Percentiles rank a stretch among this genome's conserved stretches.
Evolutionary conservation across 2,329 filamentous ascomycete species (phyloP).

Genomic region (Beauveria sp.): DNA sequence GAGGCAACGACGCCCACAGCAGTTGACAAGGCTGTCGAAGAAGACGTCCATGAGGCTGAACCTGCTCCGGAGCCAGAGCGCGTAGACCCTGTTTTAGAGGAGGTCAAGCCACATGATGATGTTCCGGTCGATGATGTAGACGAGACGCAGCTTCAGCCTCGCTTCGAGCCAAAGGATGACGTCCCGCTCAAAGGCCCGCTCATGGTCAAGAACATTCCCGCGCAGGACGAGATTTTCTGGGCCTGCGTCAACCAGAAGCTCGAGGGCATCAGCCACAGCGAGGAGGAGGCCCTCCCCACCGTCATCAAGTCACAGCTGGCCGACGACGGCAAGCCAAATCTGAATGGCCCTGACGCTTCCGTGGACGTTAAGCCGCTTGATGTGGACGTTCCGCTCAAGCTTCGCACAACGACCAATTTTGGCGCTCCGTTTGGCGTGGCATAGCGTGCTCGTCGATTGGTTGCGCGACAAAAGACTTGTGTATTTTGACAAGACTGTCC

Average conservation of each 20-base stretch:
- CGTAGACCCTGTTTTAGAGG: neutral
- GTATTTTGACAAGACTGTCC: neutral
- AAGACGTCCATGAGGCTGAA: neutral
- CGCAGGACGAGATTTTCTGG: conserved; percentile 48
- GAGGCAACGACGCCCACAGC: conserved; percentile 24
- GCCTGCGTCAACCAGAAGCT: conserved; percentile 43
- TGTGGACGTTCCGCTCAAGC: conserved; percentile 37
- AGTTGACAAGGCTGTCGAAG: neutral
- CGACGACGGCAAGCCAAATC: conserved; percentile 20
- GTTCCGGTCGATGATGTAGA: neutral
- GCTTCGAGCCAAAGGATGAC: conserved; percentile 36
- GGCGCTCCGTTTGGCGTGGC: conserved; percentile 36
- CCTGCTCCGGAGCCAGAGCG: neutral
- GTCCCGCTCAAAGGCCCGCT: conserved; percentile 42
- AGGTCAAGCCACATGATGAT: neutral
- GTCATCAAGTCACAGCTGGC: conserved; percentile 23
- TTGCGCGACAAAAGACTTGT: neutral
- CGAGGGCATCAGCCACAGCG: conserved; percentile 38
- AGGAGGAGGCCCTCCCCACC: conserved; percentile 41
- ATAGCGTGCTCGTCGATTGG: conserved; percentile 13
- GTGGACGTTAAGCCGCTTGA: conserved; percentile 24
- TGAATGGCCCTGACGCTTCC: conserved; percentile 4
- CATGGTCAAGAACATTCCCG: conserved; percentile 48
- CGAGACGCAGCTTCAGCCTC: conserved; percentile 18
- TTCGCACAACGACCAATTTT: conserved; percentile 40